A percentile compares a stretch with the other conserved stretches of the same genome.
Evolutionary conservation across 2,329 filamentous ascomycete species (phyloP).

Genomic region (Davidsoniella australis): DNA sequence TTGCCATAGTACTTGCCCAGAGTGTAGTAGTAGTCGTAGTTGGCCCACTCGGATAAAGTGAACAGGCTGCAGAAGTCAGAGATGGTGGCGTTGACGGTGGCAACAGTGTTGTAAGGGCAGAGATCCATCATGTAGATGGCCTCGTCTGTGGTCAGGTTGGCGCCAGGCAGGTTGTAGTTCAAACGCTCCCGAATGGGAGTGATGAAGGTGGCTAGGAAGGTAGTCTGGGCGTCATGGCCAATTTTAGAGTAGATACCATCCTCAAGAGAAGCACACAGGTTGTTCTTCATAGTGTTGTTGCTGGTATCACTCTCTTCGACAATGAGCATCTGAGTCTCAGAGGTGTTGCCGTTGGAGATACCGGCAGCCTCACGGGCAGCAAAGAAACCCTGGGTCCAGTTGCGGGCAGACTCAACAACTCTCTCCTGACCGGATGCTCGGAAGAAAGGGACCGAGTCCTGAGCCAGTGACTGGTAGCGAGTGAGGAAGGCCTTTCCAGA

Average conservation of each 20-base stretch:
- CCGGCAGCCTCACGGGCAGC: slow-evolving; percentile 24
- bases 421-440: slow-evolving; percentile 53
- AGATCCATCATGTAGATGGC: slow-evolving; percentile 69
- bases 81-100: slow-evolving; percentile 31
- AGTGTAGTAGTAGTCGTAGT: slow-evolving; percentile 67
- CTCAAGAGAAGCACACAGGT: slow-evolving; percentile 55
- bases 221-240: slow-evolving; percentile 31
- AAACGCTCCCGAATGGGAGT: slow-evolving; percentile 51
- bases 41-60: slow-evolving; percentile 51
- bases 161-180: slow-evolving; percentile 50
- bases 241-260: slow-evolving; percentile 32
- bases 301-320: slow-evolving; percentile 47
- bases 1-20: slow-evolving; percentile 77
- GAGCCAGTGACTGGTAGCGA: slow-evolving; percentile 50
- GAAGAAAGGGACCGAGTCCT: slow-evolving; percentile 46
- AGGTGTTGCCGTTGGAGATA: slow-evolving; percentile 21
- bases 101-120: slow-evolving; percentile 72
- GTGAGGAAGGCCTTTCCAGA: slow-evolving; percentile 61
- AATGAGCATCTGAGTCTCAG: slow-evolving; percentile 41
- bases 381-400: slow-evolving; percentile 63
- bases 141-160: slow-evolving; percentile 44
- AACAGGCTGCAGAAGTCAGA: slow-evolving; percentile 68
- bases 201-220: slow-evolving; percentile 47
- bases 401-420: slow-evolving; percentile 56
- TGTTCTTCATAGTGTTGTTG: slow-evolving; percentile 74